Conservation (phyloP, 495 filamentous ascomycete genomes). For the Xylaria sp. region DNA sequence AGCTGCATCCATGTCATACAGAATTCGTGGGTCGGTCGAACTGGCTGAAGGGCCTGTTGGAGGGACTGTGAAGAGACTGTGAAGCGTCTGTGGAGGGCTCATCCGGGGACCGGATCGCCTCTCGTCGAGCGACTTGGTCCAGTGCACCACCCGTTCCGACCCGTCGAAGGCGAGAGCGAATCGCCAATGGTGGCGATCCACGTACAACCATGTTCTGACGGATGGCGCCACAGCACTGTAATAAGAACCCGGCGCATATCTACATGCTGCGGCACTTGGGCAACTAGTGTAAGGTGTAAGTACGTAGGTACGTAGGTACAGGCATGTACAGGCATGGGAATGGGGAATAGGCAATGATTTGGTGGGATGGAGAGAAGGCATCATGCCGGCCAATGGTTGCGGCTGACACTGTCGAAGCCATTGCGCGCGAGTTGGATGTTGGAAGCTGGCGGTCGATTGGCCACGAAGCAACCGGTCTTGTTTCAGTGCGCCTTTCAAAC, state of each 20-base stretch:
- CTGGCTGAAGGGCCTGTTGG: neutral
- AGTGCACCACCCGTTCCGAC: constrained; percentile 13
- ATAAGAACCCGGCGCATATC: constrained; percentile 27
- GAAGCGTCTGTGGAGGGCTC: no score
- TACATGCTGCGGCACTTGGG: constrained; percentile 38
- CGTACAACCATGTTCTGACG: constrained; percentile 34
- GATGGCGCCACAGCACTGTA: constrained; percentile 30
- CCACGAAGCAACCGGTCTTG: constrained; percentile 16
- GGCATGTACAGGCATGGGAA: neutral
- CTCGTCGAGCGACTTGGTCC: constrained; percentile 18
- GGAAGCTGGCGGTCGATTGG: constrained; percentile 22
- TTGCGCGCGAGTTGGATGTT: constrained; percentile 16
- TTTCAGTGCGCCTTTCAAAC: constrained; percentile 24
- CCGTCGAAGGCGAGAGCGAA: constrained; percentile 27
- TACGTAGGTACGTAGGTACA: neutral
- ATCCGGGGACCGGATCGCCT: constrained; percentile 3
- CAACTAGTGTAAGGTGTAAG: no score
- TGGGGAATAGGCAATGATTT: no score
- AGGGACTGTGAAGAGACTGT: no score
- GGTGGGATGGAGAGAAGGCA: no score
- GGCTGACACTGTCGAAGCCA: constrained; percentile 2
- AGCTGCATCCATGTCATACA: constrained; percentile 6
- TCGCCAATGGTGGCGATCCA: constrained; percentile 34
- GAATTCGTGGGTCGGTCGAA: constrained; percentile 16
- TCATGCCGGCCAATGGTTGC: constrained; percentile 13